A percentile compares a stretch with the other conserved stretches of the same genome.
Evolutionary conservation across 345 rosid species (phyloP).

Genomic region (Laguncularia racemosa): DNA sequence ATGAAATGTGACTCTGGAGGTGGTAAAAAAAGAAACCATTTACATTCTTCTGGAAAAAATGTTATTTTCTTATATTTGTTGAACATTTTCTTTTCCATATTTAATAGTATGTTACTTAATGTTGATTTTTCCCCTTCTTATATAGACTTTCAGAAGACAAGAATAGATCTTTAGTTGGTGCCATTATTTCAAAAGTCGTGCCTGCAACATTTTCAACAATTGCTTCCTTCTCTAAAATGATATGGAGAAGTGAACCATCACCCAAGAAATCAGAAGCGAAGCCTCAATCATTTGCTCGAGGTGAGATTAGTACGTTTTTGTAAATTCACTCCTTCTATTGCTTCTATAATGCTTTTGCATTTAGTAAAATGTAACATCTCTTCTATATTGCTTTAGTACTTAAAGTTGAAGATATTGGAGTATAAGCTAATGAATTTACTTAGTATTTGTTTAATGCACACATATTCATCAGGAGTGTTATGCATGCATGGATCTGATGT

Average conservation of each 20-base stretch:
- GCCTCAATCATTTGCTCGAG: conserved; percentile 83
- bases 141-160: conserved; percentile 88
- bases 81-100: neutral
- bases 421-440: no score
- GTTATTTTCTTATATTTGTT: neutral
- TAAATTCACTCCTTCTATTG: neutral
- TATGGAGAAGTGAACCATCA: conserved; percentile 77
- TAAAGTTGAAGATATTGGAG: no score
- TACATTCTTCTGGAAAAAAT: no score
- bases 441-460: no score
- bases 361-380: no score
- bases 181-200: conserved; percentile 84
- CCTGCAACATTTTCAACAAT: conserved; percentile 94
- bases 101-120: conserved; percentile 1
- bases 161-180: conserved; percentile 83
- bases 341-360: neutral
- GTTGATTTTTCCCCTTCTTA: conserved; percentile 9
- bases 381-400: no score
- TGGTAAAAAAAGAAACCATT: no score
- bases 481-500: no score
- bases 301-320: conserved; percentile 24
- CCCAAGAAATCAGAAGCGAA: conserved; percentile 52
- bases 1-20: no score
- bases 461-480: no score
- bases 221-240: conserved; percentile 77